These are phyloP conservation scores for Ormosia semicastrata DNA, from an alignment of 306 rosid genomes.

Conservation along the genomic window DNA sequence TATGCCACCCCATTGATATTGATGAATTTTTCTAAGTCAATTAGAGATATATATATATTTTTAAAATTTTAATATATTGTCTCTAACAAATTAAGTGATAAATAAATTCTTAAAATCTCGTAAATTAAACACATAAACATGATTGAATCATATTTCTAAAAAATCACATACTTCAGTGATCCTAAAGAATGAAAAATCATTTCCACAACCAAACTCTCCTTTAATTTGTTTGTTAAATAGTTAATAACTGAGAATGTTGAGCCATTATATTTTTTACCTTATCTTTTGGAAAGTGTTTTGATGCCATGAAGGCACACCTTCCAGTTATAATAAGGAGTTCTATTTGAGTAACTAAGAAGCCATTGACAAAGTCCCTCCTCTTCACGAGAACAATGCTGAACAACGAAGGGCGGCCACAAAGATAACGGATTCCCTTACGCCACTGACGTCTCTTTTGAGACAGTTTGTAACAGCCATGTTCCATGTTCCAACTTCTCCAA, in stretches of 20 bases:
- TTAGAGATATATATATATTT: no score
- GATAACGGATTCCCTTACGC: neutral
- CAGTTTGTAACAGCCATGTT: neutral
- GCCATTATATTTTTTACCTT: neutral
- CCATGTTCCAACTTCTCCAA: neutral
- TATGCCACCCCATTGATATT: neutral
- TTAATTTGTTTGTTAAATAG: neutral
- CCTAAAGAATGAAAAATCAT: neutral
- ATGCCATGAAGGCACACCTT: neutral
- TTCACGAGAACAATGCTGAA: constrained; percentile 31
- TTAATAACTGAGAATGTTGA: neutral
- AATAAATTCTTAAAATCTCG: neutral
- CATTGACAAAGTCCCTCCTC: neutral
- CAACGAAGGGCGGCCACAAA: neutral
- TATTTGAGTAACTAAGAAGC: neutral
- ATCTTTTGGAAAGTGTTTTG: neutral
- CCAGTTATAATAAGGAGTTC: no score
- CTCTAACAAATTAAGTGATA: neutral
- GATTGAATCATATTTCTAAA: neutral
- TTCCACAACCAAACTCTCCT: neutral
- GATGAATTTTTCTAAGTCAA: neutral
- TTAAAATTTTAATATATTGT: neutral
- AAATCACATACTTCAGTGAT: neutral
- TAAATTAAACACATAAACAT: neutral
- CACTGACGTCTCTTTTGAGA: neutral